Evolutionary conservation across 1,284 basidiomycete genomes (phyloP).

Genomic region (Pyrrhoderma noxium): DNA sequence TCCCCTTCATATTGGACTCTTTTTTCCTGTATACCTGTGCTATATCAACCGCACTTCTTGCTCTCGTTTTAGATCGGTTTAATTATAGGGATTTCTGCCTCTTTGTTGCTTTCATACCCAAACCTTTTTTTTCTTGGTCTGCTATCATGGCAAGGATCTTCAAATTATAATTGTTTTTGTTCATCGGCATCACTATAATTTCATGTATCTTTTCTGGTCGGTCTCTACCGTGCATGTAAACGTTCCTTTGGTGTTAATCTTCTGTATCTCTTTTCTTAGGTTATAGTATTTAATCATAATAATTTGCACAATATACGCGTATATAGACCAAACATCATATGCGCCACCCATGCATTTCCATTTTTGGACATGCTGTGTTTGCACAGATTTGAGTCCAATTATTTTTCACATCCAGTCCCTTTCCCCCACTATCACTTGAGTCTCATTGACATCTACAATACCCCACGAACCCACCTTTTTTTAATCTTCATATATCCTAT

Average conservation of each 20-base stretch:
- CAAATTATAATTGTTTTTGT: too few species aligned
- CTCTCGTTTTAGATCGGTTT: neutral
- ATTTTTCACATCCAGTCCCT: neutral
- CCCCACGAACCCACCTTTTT: neutral
- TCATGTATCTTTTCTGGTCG: conserved; percentile 19
- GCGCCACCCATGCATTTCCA: conserved; percentile 9
- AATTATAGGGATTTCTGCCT: conserved; percentile 1
- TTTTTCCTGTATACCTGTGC: neutral
- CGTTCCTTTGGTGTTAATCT: neutral
- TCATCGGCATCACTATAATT: conserved; percentile 3
- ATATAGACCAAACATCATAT: neutral
- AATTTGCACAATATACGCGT: too few species aligned
- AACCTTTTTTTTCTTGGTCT: neutral
- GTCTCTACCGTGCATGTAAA: conserved; percentile 18
- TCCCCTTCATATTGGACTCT: neutral
- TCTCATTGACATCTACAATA: neutral
- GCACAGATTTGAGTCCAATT: too few species aligned
- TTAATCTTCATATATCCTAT: conserved; percentile 23
- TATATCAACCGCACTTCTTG: neutral
- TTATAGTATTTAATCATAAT: neutral
- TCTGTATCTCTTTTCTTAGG: conserved; percentile 1
- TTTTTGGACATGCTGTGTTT: neutral
- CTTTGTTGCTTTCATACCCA: neutral
- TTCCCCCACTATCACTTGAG: neutral
- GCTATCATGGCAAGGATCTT: conserved; percentile 1